phyloP scores from a whole-genome alignment of 306 rosid species.

The Bauhinia variegata region DNA sequence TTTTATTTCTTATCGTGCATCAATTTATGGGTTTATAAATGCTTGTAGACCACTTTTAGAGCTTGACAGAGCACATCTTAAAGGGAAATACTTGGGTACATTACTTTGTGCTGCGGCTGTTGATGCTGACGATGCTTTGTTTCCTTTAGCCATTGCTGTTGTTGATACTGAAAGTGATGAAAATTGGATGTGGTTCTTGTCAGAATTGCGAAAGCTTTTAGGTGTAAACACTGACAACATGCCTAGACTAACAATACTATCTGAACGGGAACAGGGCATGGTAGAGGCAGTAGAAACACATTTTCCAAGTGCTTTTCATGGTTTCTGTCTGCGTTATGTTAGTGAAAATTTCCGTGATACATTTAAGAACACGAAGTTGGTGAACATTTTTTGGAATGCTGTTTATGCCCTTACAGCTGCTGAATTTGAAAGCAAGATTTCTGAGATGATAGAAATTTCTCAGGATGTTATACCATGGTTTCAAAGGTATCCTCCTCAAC shows the following conservation, averaged over 20 bases:
- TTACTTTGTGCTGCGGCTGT: slow-evolving; percentile 90
- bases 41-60: slow-evolving; percentile 99
- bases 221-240: slow-evolving; percentile 94
- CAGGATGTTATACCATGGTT: slow-evolving; percentile 86
- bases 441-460: slow-evolving; percentile 89
- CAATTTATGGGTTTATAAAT: slow-evolving; percentile 89
- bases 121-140: slow-evolving; percentile 90
- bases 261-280: slow-evolving; percentile 81
- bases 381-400: slow-evolving; percentile 96
- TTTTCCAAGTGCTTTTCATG: slow-evolving; percentile 91
- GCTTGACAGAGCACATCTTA: slow-evolving; percentile 86
- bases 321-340: slow-evolving; percentile 84
- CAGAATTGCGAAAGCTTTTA: slow-evolving; percentile 91
- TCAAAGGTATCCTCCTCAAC: slow-evolving; percentile 85
- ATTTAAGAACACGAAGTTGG: slow-evolving; percentile 90
- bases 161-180: slow-evolving; percentile 91
- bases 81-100: slow-evolving; percentile 88
- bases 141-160: slow-evolving; percentile 88
- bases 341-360: slow-evolving; percentile 96
- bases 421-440: slow-evolving; percentile 86
- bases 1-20: slow-evolving; percentile 85
- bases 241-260: slow-evolving; percentile 92
- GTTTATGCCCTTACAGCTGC: slow-evolving; percentile 93
- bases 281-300: slow-evolving; percentile 95
- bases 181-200: slow-evolving; percentile 99